Conservation (phyloP, 2,329 filamentous ascomycete species). For the Aureobasidium sp. region DNA sequence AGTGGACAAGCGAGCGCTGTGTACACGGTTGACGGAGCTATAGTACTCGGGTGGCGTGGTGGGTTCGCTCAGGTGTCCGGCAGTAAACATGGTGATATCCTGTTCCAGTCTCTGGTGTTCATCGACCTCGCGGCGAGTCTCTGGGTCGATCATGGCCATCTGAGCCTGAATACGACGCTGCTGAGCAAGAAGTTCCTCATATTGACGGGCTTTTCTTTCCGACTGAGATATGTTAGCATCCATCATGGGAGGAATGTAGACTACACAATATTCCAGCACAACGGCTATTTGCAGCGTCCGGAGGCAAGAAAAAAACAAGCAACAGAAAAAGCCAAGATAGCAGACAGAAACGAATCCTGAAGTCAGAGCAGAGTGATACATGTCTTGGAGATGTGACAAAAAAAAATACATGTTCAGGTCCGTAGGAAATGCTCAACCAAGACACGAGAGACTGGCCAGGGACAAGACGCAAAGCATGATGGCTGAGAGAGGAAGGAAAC, state of each 20-base stretch:
- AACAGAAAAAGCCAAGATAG: not conserved
- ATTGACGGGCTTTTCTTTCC: conserved; percentile 88
- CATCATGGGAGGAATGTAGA: not conserved
- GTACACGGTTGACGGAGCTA: conserved; percentile 41
- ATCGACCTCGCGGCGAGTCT: conserved; percentile 72
- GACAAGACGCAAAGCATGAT: not conserved
- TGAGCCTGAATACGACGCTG: conserved; percentile 84
- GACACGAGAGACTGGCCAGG: not conserved
- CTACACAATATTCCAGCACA: not conserved
- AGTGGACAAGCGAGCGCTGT: conserved; percentile 83
- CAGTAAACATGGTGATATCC: conserved; percentile 53
- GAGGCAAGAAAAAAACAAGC: not conserved
- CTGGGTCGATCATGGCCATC: conserved; percentile 80
- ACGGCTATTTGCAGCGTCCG: not conserved
- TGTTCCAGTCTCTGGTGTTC: conserved; percentile 80
- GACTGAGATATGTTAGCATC: conserved; percentile 47
- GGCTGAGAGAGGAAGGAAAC: not conserved
- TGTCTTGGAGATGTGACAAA: not conserved
- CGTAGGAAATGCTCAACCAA: not conserved
- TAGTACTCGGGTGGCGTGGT: conserved; percentile 95
- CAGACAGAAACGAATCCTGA: not conserved
- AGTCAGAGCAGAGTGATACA: too few relatives aligned
- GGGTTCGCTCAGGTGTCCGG: conserved; percentile 82
- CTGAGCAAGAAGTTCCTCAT: conserved; percentile 83
- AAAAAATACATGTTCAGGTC: not conserved